Evolutionary conservation across 2,329 filamentous ascomycete species (phyloP), one percentile per base, ranked within the genome.

Genomic region (Paraphaeosphaeria sporulosa): DNA sequence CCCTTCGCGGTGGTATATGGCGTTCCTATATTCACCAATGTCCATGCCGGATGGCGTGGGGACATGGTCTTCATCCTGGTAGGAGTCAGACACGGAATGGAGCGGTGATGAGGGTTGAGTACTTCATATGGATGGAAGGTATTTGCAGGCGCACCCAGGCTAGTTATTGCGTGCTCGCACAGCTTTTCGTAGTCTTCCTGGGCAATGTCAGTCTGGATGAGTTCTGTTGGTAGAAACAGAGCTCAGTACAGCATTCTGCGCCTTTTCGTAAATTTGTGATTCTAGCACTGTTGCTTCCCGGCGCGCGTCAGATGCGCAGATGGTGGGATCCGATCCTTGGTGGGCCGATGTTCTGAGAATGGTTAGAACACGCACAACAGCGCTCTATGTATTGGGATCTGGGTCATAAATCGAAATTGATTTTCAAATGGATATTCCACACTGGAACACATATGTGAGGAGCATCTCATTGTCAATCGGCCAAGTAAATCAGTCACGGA

Each of bases 221-320:
- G 8, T 8, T 17, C 2, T 1, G 19, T 27, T 42, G 27, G 15
- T n/a, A 10, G 10, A 4, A 12, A 17, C 19, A 43, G 38, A 13
- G 19, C 43, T 38, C 58, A 63, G 72, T 83, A 91, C 90, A 71
- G 83, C 78, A 38, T 87, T 87, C 25, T 78, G 68, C 12, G 88
- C 86, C 44, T 79, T 78, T 46, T 85, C 82, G 67, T 87, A 91
- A 13, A 88, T 87, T 12, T 85, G 82, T 48, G 85, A 86, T 76
- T 96, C 93, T 43, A 88, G 79, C 49, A 83, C 76, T 70, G 90
- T 89, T 21, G 91, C 92, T 63, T 86, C 80, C 36, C 81, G 77
- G 57, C 83, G 83, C 32, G 83, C 84, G 62, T 85, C 83, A 32
- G 78, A 70, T 55, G 81, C 76, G 12, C 78, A 78, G 30, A 81